Conservation (phyloP, 1,284 basidiomycete species). For the Boletus mariae region DNA sequence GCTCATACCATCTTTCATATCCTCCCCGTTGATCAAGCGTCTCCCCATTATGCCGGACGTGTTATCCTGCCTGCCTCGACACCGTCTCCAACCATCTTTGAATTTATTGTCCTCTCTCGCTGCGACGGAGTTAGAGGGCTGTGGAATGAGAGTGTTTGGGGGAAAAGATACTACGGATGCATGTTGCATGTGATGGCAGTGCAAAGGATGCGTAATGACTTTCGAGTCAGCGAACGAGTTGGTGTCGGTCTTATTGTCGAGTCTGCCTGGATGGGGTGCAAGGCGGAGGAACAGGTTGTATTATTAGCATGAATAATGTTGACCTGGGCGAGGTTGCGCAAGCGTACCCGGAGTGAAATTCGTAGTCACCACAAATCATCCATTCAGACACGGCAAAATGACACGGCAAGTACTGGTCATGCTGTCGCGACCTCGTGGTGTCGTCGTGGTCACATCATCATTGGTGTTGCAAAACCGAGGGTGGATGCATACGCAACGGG, state of each 20-base stretch:
- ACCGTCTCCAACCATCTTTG: constrained; percentile 4
- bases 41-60: constrained; percentile 12
- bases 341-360: too few species aligned
- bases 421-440: too few species aligned
- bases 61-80: constrained; percentile 16
- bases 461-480: too few species aligned
- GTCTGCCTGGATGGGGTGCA: constrained; percentile 10
- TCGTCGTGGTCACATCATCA: too few species aligned
- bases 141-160: constrained; percentile 13
- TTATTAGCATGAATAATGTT: constrained; percentile 10
- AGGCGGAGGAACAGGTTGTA: constrained; percentile 6
- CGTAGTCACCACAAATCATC: neutral
- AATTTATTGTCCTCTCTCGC: constrained; percentile 24
- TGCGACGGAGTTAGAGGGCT: constrained; percentile 2
- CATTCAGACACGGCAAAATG: too few species aligned
- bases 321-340: neutral
- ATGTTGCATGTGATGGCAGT: constrained; percentile 25
- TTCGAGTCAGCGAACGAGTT: constrained; percentile 10
- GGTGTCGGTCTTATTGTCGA: constrained; percentile 16
- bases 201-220: neutral
- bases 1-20: constrained; percentile 17
- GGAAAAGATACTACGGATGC: constrained; percentile 14
- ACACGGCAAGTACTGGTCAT: too few species aligned
- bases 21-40: neutral
- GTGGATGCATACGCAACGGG: too few species aligned